Evolutionary conservation across 108 stramenopile genomes (phyloP).

Genomic region (Epithemia pelagica): DNA sequence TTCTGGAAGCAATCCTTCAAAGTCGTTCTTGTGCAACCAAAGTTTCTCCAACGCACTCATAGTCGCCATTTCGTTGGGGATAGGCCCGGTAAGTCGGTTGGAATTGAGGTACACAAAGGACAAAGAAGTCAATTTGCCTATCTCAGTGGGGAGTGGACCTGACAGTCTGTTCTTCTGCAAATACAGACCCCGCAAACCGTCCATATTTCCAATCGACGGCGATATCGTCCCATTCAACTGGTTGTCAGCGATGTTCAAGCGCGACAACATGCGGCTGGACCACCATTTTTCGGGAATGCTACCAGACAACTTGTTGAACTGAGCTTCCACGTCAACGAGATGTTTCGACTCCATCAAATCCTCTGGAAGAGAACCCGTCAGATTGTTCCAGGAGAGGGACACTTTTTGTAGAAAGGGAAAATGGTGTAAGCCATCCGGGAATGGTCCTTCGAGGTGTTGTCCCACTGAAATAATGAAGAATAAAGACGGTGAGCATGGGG

Average conservation of each 20-base stretch:
- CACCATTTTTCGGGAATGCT: constrained; percentile 26
- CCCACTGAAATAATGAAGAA: constrained; percentile 9
- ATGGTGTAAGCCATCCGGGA: constrained; percentile 14
- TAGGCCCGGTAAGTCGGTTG: neutral
- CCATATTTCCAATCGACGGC: constrained; percentile 9
- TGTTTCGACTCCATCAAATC: constrained; percentile 21
- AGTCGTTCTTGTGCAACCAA: constrained; percentile 25
- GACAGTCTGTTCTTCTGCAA: neutral
- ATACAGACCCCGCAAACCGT: neutral
- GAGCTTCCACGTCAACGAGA: constrained; percentile 33
- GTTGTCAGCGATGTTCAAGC: constrained; percentile 9
- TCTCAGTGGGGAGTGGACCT: neutral
- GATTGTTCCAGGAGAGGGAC: constrained; percentile 18
- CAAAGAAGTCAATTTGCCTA: neutral
- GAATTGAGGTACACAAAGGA: neutral
- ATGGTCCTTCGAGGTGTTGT: constrained; percentile 1
- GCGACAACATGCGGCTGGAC: constrained; percentile 14
- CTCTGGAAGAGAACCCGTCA: constrained; percentile 32
- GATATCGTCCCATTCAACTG: constrained; percentile 18
- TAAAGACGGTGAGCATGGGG: too few species aligned
- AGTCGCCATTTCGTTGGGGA: neutral
- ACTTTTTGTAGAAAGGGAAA: constrained; percentile 20
- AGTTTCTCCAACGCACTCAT: constrained; percentile 2
- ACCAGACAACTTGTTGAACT: constrained; percentile 38
- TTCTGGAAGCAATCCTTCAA: constrained; percentile 46